Conservation (phyloP, 2,329 filamentous ascomycete species). For the Apiospora kogelbergensis region DNA sequence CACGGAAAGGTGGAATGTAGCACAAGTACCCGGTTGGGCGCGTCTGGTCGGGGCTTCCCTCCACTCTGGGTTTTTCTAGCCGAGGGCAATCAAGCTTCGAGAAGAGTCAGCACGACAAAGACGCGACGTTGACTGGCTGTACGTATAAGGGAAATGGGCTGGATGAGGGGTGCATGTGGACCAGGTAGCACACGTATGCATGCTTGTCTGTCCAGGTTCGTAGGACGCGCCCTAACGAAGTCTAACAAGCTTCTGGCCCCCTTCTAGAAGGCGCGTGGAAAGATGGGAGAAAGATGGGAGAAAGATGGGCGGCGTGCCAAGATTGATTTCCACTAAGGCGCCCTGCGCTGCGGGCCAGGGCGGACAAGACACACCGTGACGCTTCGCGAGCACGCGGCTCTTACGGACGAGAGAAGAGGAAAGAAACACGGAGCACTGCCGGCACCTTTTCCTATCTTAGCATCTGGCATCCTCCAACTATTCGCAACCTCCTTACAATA, state of each 20-base stretch:
- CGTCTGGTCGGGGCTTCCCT: not conserved
- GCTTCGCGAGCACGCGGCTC: not conserved
- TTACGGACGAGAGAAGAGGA: not conserved
- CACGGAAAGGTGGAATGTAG: constrained; percentile 2
- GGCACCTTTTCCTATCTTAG: not conserved
- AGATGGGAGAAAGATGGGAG: not conserved
- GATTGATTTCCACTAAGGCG: not conserved
- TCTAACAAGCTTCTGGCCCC: not conserved
- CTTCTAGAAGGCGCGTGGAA: constrained; percentile 10
- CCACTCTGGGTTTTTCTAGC: not conserved
- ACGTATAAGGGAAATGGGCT: not conserved
- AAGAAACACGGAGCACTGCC: not conserved
- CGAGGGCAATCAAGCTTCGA: constrained; percentile 2
- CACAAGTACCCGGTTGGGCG: constrained; percentile 2
- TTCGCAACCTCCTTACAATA: not conserved
- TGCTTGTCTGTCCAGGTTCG: not conserved
- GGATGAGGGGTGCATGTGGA: constrained; percentile 4
- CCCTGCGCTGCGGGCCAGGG: constrained; percentile 2
- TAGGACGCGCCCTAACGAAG: not conserved
- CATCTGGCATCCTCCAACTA: not conserved
- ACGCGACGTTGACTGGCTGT: not conserved
- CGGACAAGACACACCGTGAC: not conserved
- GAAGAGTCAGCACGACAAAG: not conserved
- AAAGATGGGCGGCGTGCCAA: not conserved
- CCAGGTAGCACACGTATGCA: not conserved